Conservation (phyloP, 2,329 filamentous ascomycete genomes). For the Fusarium devonianum region DNA sequence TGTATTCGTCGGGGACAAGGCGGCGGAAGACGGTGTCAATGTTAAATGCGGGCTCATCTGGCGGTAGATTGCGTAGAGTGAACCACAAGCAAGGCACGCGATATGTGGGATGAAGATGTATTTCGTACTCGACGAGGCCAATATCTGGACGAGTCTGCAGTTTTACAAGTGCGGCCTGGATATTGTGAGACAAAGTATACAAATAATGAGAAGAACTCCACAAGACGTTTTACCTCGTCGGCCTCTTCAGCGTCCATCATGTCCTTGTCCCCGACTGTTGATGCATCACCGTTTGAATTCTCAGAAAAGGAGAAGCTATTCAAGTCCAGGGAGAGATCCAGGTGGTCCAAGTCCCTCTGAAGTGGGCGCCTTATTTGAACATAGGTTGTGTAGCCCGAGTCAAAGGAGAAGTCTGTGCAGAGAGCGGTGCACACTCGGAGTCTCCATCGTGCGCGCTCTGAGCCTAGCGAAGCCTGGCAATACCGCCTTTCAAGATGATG, state of each 20-base stretch:
- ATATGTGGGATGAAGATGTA: slow-evolving; percentile 78
- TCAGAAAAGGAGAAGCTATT: slow-evolving; percentile 55
- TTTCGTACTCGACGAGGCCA: slow-evolving; percentile 71
- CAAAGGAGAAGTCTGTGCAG: slow-evolving; percentile 52
- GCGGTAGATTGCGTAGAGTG: slow-evolving; percentile 65
- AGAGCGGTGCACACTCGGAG: slow-evolving; percentile 61
- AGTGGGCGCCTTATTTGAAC: slow-evolving; percentile 64
- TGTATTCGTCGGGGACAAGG: slow-evolving; percentile 73
- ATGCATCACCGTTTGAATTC: slow-evolving; percentile 21
- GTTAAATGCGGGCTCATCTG: slow-evolving; percentile 63
- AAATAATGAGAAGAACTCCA: slow-evolving; percentile 7
- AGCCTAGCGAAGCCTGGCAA: slow-evolving; percentile 64
- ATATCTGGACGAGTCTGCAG: slow-evolving; percentile 44
- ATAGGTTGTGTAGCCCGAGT: slow-evolving; percentile 58
- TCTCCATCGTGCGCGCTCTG: slow-evolving; percentile 62
- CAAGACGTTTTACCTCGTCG: slow-evolving; percentile 55
- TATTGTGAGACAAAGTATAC: slow-evolving; percentile 30
- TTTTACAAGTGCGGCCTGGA: slow-evolving; percentile 52
- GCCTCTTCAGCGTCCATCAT: slow-evolving; percentile 61
- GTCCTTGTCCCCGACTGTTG: slow-evolving; percentile 49
- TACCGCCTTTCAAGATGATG: slow-evolving; percentile 67
- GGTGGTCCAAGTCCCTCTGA: slow-evolving; percentile 52
- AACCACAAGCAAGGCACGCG: slow-evolving; percentile 80
- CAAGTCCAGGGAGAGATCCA: slow-evolving; percentile 56
- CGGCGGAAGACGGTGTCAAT: slow-evolving; percentile 75